Evolutionary conservation across 495 filamentous ascomycete genomes (phyloP).

Genomic region (Xylaria bambusicola): DNA sequence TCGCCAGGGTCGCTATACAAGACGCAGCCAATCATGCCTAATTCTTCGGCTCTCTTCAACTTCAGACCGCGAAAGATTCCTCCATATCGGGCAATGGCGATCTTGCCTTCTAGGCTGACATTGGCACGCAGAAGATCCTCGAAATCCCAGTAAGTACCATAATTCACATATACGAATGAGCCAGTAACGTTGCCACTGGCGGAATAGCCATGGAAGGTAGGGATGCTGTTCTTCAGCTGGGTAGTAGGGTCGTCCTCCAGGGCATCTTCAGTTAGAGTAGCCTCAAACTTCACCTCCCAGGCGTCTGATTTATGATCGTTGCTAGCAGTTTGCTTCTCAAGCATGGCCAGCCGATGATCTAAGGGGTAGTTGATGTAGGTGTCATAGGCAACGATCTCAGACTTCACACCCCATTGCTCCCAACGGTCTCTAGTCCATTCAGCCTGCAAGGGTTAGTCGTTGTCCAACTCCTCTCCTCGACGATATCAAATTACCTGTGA

Average conservation of each 20-base stretch:
- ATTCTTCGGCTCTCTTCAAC: conserved; percentile 87
- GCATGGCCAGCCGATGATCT: conserved; percentile 74
- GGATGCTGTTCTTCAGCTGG: conserved; percentile 70
- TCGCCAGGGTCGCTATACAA: conserved; percentile 89
- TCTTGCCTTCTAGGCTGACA: conserved; percentile 77
- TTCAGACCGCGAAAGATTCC: conserved; percentile 87
- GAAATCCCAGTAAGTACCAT: conserved; percentile 81
- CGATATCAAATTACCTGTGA: conserved; percentile 45
- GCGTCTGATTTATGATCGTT: conserved; percentile 27
- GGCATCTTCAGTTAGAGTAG: conserved; percentile 79
- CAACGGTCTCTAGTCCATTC: conserved; percentile 85
- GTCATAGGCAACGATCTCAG: conserved; percentile 78
- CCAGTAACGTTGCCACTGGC: conserved; percentile 89
- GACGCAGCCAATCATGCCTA: conserved; percentile 85
- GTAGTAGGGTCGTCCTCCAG: conserved; percentile 83
- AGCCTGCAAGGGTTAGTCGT: conserved; percentile 53
- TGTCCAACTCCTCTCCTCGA: background rate
- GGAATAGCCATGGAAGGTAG: conserved; percentile 95
- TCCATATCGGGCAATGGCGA: conserved; percentile 86
- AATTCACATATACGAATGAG: conserved; percentile 78
- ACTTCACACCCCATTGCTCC: conserved; percentile 78
- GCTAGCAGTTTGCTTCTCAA: conserved; percentile 51
- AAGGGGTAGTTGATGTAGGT: conserved; percentile 89
- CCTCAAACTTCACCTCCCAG: conserved; percentile 75
- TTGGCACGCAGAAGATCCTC: conserved; percentile 79